Base-by-base conservation (phyloP, 106 monocot genomes). In the Dendrobium nobile region DNA sequence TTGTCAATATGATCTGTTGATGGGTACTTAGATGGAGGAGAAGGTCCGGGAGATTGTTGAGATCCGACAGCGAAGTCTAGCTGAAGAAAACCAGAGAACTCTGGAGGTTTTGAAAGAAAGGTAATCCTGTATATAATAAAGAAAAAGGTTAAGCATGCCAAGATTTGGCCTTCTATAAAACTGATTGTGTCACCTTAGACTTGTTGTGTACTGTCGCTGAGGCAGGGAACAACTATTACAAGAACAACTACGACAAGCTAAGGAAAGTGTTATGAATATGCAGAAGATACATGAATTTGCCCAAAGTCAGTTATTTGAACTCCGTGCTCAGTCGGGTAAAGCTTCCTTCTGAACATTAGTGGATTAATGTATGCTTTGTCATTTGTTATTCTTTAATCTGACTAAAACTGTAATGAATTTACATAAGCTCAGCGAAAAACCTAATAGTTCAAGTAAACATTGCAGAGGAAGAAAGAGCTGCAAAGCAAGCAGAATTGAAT, bases 41-140 rank as follows among this genome's bases (percentile, higher is more conserved):
- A 98, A 98, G 85, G 94, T 98, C 41, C 92, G 90, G 73, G 97
- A 98, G 82, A 86, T 98, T 81, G 97, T 98, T 82, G 97, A 98
- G 80, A 98, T 98, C 67, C 92, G 91, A 77, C 97, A 98, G 77
- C 90, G 97, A 27, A 98, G 88, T 78, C 82, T 98, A 42, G 92
- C 97, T 42, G 97, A 98, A 86, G 97, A 98, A 82, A 98, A 91
- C 75, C 97, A 98, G 79, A 98, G 92, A 85, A 98, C 94, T 58
- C 88, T 98, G 31, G 97, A 98, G 78, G 92, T 92, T 80, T 77
- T 98, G 26, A 98, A 94, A 86, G 97, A 98, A 85, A 94, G 97
- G 97, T 98, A 84, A 41, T 41, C 67, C 27, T 75, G 26, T 42
- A 48, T 47, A 27, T 76, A 48, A 26, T 75, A 18, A 9, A 3